phyloP scores from a whole-genome alignment of 768 basidiomycete species.

The Hygrophorus russula region DNA sequence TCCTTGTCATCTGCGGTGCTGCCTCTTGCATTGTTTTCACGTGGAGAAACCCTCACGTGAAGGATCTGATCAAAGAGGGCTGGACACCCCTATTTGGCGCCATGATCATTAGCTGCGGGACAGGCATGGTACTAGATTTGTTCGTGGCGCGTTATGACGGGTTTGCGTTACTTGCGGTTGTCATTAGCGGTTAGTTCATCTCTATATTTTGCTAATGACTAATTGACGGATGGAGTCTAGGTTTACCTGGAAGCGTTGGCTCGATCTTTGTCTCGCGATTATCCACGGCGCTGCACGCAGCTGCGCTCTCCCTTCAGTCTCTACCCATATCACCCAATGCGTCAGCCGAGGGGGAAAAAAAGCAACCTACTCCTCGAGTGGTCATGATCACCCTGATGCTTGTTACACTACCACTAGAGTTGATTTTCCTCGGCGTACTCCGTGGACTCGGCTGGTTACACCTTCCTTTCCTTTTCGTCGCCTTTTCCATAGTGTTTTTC shows the following conservation, averaged over 20 bases:
- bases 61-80: slow-evolving; percentile 66
- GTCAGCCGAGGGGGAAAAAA: slow-evolving; percentile 6
- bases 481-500: slow-evolving; percentile 59
- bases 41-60: slow-evolving; percentile 55
- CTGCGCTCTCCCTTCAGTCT: slow-evolving; percentile 25
- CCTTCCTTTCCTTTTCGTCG: slow-evolving; percentile 57
- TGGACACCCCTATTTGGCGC: slow-evolving; percentile 90
- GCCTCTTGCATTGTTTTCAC: slow-evolving; percentile 42
- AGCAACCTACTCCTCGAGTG: slow-evolving; percentile 33
- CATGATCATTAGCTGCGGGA: slow-evolving; percentile 78
- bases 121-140: slow-evolving; percentile 84
- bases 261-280: slow-evolving; percentile 86
- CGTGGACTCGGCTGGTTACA: slow-evolving; percentile 67
- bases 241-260: slow-evolving; percentile 82
- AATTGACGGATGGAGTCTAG: slow-evolving; percentile 20
- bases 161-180: slow-evolving; percentile 78
- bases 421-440: slow-evolving; percentile 61
- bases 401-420: slow-evolving; percentile 73
- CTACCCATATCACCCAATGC: slow-evolving; percentile 11
- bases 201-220: background rate
- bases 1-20: slow-evolving; percentile 37
- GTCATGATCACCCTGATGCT: slow-evolving; percentile 60
- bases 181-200: slow-evolving; percentile 61
- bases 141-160: slow-evolving; percentile 84
- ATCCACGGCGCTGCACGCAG: slow-evolving; percentile 77